phyloP scores from a whole-genome alignment of 2,329 filamentous ascomycete genomes.

The Sclerotinia subarctica region DNA sequence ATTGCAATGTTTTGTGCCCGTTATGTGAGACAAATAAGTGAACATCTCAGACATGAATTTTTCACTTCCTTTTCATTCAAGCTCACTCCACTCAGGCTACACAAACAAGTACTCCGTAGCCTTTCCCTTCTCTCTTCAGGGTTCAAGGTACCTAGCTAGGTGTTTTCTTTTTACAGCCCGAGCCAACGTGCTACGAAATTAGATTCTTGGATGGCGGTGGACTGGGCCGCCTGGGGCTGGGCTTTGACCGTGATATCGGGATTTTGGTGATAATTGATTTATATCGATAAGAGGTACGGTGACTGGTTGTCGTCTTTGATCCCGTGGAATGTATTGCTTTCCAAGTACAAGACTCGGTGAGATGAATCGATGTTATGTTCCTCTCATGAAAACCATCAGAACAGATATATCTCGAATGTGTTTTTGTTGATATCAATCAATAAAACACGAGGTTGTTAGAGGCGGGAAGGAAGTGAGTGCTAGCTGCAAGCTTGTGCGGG shows the following conservation, averaged over 20 bases:
- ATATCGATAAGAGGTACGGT: neutral
- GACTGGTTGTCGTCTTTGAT: neutral
- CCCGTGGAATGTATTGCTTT: neutral
- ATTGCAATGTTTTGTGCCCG: constrained; percentile 1
- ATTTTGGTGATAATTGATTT: neutral
- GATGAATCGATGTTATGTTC: neutral
- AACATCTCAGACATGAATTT: constrained; percentile 5
- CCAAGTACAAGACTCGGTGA: neutral
- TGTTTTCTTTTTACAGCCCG: neutral
- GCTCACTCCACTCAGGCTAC: neutral
- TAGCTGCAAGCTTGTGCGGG: neutral
- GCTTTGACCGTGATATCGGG: constrained; percentile 12
- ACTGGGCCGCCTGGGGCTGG: neutral
- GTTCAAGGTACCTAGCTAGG: neutral
- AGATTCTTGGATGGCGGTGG: constrained; percentile 1
- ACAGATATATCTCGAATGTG: neutral
- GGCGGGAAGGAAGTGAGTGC: neutral
- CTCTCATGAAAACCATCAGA: neutral
- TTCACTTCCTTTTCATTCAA: neutral
- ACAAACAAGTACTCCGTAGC: neutral
- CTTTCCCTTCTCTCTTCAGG: neutral
- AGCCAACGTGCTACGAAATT: constrained; percentile 6
- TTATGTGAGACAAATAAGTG: constrained; percentile 12
- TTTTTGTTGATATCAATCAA: neutral
- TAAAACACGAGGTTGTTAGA: neutral